Evolutionary conservation across 2,329 filamentous ascomycete species (phyloP).

Genomic region (Apiospora phragmitis): DNA sequence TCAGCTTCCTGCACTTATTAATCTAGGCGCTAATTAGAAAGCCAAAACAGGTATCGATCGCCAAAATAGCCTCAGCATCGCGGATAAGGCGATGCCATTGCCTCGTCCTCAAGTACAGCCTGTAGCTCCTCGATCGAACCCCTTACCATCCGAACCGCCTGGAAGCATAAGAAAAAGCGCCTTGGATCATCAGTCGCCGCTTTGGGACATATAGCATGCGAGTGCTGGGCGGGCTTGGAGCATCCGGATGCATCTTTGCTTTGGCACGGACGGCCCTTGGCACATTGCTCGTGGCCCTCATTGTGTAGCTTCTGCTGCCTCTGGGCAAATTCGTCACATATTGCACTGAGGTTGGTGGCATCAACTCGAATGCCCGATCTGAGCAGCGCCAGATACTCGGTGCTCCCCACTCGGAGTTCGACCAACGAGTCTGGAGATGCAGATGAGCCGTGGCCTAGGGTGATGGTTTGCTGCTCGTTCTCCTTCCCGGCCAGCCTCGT

Average conservation of each 20-base stretch:
- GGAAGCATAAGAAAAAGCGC: neutral
- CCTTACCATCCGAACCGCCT: neutral
- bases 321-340: neutral
- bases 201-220: slow-evolving; percentile 5
- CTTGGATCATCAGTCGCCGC: neutral
- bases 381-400: neutral
- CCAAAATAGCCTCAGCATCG: neutral
- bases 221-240: neutral
- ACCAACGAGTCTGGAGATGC: neutral
- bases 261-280: neutral
- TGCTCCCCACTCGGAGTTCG: neutral
- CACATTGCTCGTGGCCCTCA: neutral
- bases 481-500: neutral
- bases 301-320: neutral
- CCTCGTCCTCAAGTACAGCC: slow-evolving; percentile 3
- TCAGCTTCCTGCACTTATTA: neutral
- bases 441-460: neutral
- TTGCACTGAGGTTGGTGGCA: neutral
- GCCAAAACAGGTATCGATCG: neutral
- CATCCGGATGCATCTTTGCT: slow-evolving; percentile 1
- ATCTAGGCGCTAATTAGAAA: neutral
- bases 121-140: slow-evolving; percentile 1
- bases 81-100: neutral
- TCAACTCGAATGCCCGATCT: slow-evolving; percentile 1
- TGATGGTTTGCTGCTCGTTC: neutral